phyloP scores from a whole-genome alignment of 176 grass and related monocot species.

The Oryza glaberrima region DNA sequence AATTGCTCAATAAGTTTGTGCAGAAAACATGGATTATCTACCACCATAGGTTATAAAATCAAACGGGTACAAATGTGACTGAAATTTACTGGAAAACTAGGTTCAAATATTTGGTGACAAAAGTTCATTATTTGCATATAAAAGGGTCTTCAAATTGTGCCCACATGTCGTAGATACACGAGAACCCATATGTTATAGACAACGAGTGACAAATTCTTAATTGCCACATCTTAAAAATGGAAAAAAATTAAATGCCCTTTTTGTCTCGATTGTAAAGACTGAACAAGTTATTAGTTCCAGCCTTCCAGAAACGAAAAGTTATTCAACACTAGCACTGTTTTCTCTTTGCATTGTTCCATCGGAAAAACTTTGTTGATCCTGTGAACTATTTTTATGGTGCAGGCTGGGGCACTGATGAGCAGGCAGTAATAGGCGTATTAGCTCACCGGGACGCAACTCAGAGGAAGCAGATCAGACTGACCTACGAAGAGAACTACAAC shows the following conservation, averaged over 20 bases:
- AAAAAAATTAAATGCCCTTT: too few relatives aligned
- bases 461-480: constrained; percentile 64
- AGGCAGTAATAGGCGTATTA: constrained; percentile 65
- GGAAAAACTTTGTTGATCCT: neutral
- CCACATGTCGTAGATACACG: too few relatives aligned
- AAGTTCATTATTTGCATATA: neutral
- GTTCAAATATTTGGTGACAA: neutral
- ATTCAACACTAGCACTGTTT: neutral
- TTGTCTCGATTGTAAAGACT: neutral
- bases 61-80: too few relatives aligned
- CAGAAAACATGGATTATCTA: too few relatives aligned
- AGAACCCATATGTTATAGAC: too few relatives aligned
- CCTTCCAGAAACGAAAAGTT: neutral
- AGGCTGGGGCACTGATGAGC: constrained; percentile 96
- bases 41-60: too few relatives aligned
- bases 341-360: neutral
- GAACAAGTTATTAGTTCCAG: neutral
- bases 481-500: constrained; percentile 64
- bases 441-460: constrained; percentile 70
- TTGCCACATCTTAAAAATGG: too few relatives aligned
- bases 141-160: neutral
- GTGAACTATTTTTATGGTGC: neutral
- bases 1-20: too few relatives aligned
- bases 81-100: too few relatives aligned
- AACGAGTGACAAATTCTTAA: too few relatives aligned